These are phyloP conservation scores for Fraxinus cuspidata DNA, from an alignment of 257 asterid genomes.

Conservation along the genomic window DNA sequence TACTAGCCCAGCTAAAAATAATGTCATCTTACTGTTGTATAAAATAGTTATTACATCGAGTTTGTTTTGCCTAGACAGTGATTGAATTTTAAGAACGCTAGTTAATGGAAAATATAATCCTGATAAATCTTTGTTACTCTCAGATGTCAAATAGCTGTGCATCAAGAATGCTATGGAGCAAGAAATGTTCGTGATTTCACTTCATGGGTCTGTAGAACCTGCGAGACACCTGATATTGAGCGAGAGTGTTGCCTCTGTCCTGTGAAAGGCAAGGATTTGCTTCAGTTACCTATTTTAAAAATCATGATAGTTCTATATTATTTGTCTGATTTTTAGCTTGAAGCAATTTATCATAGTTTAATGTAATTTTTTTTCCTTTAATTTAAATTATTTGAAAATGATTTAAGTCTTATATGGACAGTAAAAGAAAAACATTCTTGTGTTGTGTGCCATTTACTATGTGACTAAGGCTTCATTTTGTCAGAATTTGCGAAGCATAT, in stretches of 20 bases:
- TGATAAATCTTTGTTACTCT: slow-evolving; percentile 14
- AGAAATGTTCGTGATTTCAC: slow-evolving; percentile 88
- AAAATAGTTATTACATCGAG: too few relatives aligned
- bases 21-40: too few relatives aligned
- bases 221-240: slow-evolving; percentile 96
- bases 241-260: slow-evolving; percentile 99
- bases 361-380: neutral
- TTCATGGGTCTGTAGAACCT: slow-evolving; percentile 96
- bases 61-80: too few relatives aligned
- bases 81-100: too few relatives aligned
- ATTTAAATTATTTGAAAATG: neutral
- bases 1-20: too few relatives aligned
- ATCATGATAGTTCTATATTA: neutral
- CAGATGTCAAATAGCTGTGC: slow-evolving; percentile 99
- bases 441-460: neutral
- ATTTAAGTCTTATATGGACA: neutral
- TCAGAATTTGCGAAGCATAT: slow-evolving; percentile 10
- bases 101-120: too few relatives aligned
- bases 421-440: neutral
- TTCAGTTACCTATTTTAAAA: slow-evolving; percentile 9
- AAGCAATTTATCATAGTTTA: neutral
- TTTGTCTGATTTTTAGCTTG: slow-evolving; percentile 12
- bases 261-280: slow-evolving; percentile 69
- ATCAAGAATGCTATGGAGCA: slow-evolving; percentile 99
- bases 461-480: neutral